phyloP scores from a whole-genome alignment of 2,329 filamentous ascomycete genomes.

The Arthrobotrys iridis region DNA sequence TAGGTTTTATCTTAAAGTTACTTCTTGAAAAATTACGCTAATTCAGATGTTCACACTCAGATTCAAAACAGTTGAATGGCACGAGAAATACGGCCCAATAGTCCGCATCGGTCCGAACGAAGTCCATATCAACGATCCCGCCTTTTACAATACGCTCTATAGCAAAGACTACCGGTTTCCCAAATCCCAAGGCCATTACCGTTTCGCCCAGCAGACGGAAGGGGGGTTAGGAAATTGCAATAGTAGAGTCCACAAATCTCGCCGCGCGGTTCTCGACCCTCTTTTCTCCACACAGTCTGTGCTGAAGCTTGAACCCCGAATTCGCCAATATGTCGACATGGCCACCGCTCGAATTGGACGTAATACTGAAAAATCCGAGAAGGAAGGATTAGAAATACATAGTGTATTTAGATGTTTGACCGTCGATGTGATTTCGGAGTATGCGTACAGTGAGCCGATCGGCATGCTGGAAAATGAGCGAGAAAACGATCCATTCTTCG shows the following conservation, averaged over 20 bases:
- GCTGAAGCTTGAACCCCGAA: constrained; percentile 42
- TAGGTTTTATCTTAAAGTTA: constrained; percentile 2
- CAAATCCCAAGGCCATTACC: constrained; percentile 38
- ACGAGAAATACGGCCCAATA: constrained; percentile 61
- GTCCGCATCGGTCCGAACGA: constrained; percentile 62
- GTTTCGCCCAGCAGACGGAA: constrained; percentile 47
- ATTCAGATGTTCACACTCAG: too few relatives aligned
- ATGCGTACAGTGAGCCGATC: constrained; percentile 63
- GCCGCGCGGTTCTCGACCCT: constrained; percentile 63
- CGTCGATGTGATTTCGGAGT: constrained; percentile 62
- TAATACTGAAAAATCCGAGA: constrained; percentile 58
- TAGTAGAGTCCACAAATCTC: constrained; percentile 61
- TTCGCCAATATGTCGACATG: constrained; percentile 50
- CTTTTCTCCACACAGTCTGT: constrained; percentile 62
- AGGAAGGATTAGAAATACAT: constrained; percentile 41
- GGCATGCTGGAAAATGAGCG: constrained; percentile 61
- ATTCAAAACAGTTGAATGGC: constrained; percentile 59
- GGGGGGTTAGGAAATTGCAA: constrained; percentile 60
- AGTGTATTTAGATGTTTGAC: constrained; percentile 60
- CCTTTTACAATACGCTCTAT: constrained; percentile 61
- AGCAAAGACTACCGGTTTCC: constrained; percentile 63
- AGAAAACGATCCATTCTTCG: constrained; percentile 63
- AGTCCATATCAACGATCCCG: constrained; percentile 59
- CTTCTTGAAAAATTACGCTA: neutral
- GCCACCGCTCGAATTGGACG: constrained; percentile 55